Base-by-base conservation (phyloP, 2,329 filamentous ascomycete genomes). In the Exophiala sideris region DNA sequence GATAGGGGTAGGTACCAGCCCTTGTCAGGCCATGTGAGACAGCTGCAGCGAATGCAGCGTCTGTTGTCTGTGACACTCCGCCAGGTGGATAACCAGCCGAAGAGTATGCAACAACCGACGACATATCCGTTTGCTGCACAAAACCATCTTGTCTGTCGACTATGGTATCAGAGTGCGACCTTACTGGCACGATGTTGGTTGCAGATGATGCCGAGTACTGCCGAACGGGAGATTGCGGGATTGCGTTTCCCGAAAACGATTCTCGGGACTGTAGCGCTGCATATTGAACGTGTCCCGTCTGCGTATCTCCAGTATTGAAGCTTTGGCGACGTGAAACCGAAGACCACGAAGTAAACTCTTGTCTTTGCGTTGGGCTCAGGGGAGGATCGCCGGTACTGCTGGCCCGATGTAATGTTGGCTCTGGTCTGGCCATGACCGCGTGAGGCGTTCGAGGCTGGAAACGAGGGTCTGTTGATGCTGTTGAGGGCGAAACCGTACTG, bases 381-480 rank as follows among this genome's bases (percentile, higher is more conserved):
- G 62, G 58, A 52, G 66, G 66, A 51, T 63, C 68, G 39, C 64
- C 64, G 3, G 58, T 48, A 39, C 65, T 67, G 44, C 63, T 59
- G 7, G 66, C 62, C 18, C 65, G 67, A 45, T 67, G 54, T 34
- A 65, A 55, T 5, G 59, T 49, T n/a, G 62, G 52, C n/a, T 68
- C 65, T 2, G 67, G 52, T 12, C 50, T 52, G 6, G 60, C 56
- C 42, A 63, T 54, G 12, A 50, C 53, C 16, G 59, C 58, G 8
- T 68, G 68, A 9, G 67, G 62, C 9, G 61, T 62, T 21, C 64
- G 54, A 10, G 65, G 60, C 34, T 63, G 66, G 44, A 66, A 70
- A 29, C 59, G 62, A 2, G 63, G 47, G 5, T 67, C 63, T 5
- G 61, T 54, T n/a, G 58, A 48, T 10, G 52, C 56, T 16, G 48